These are phyloP conservation scores for Saccharomycodes ludwigii DNA, from an alignment of 805 yeast species.

Conservation along the genomic window DNA sequence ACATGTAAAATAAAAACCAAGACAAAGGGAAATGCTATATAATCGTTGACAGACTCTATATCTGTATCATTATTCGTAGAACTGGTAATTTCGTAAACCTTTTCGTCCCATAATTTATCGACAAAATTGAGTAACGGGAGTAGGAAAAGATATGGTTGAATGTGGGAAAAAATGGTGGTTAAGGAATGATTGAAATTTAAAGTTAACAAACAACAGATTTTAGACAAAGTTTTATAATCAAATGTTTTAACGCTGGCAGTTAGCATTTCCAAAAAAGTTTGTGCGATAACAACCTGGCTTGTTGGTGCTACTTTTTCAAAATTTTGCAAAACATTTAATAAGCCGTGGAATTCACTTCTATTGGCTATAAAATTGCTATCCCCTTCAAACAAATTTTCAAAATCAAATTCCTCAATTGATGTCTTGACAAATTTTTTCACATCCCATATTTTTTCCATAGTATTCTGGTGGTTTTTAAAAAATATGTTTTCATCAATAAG, in stretches of 20 bases:
- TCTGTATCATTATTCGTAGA: slow-evolving; percentile 35
- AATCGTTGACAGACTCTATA: slow-evolving; percentile 50
- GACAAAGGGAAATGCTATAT: slow-evolving; percentile 55
- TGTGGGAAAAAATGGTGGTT: slow-evolving; percentile 33
- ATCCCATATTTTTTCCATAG: slow-evolving; percentile 21
- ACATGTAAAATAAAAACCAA: slow-evolving; percentile 33
- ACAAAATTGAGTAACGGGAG: slow-evolving; percentile 37
- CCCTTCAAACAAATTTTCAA: slow-evolving; percentile 24
- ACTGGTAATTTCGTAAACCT: slow-evolving; percentile 15
- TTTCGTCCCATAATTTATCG: slow-evolving; percentile 29
- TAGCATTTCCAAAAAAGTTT: slow-evolving; percentile 23
- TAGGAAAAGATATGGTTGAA: slow-evolving; percentile 31
- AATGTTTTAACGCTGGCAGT: slow-evolving; percentile 26
- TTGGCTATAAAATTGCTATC: slow-evolving; percentile 36
- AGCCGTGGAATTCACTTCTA: slow-evolving; percentile 34
- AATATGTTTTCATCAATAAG: slow-evolving; percentile 23
- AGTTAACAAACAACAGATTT: slow-evolving; percentile 41
- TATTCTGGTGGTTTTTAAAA: slow-evolving; percentile 22
- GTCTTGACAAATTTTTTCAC: slow-evolving; percentile 17
- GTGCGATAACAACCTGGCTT: slow-evolving; percentile 33
- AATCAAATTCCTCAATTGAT: slow-evolving; percentile 16
- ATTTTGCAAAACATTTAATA: slow-evolving; percentile 36
- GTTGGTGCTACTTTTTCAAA: slow-evolving; percentile 35
- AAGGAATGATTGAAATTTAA: slow-evolving; percentile 27
- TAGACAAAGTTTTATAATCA: slow-evolving; percentile 32